Conservation (phyloP, 495 filamentous ascomycete genomes). For the Penicillium cosmopolitanum region DNA sequence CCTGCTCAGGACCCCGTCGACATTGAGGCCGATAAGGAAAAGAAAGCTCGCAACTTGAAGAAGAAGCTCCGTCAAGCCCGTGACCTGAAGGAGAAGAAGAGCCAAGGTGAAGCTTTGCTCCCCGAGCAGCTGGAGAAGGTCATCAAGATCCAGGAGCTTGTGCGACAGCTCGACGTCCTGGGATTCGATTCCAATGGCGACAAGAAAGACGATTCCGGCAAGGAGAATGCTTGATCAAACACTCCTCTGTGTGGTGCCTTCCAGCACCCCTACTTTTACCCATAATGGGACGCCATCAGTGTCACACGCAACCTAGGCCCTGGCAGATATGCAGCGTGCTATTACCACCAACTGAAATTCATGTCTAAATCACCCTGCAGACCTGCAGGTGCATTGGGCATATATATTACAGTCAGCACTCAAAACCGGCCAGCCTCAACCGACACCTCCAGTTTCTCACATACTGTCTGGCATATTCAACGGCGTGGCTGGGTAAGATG, state of each 20-base stretch:
- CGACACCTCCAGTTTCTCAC: not conserved
- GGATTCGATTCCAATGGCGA: slow-evolving; percentile 77
- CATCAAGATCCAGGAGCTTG: slow-evolving; percentile 92
- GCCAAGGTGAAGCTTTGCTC: slow-evolving; percentile 76
- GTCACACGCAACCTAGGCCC: not conserved
- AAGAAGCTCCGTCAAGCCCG: slow-evolving; percentile 95
- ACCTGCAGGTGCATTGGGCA: not conserved
- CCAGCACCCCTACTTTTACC: not conserved
- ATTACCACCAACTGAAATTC: not conserved
- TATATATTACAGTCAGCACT: not conserved
- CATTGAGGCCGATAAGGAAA: slow-evolving; percentile 80
- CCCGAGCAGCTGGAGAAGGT: slow-evolving; percentile 98
- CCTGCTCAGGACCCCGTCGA: slow-evolving; percentile 49
- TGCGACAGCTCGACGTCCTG: slow-evolving; percentile 82
- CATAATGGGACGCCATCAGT: not conserved
- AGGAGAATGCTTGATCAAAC: slow-evolving; percentile 19
- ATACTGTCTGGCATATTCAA: not conserved
- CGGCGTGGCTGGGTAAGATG: not conserved
- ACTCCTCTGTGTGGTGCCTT: not conserved
- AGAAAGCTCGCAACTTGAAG: slow-evolving; percentile 88
- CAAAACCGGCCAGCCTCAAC: not conserved
- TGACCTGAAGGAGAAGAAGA: slow-evolving; percentile 89
- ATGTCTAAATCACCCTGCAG: not conserved
- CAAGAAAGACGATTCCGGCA: slow-evolving; percentile 38
- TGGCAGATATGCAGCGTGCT: not conserved